Percentiles rank a stretch among this genome's conserved stretches.
phyloP scores from a whole-genome alignment of 1,284 basidiomycete genomes.

The Papiliotrema laurentii region DNA sequence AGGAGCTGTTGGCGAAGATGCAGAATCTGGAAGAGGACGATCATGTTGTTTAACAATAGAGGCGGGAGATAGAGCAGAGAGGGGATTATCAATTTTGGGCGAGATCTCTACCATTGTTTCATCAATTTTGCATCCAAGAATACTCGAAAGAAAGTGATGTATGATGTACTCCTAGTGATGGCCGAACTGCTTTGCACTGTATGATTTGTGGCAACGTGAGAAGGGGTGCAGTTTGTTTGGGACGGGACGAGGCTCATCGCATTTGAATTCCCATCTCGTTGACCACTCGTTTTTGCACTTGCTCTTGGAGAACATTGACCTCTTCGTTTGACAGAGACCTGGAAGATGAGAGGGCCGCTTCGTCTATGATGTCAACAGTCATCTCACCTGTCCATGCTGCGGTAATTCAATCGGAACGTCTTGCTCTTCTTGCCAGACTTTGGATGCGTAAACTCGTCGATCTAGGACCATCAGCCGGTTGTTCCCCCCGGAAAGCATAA shows the following conservation, averaged over 20 bases:
- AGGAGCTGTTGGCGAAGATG: conserved; percentile 31
- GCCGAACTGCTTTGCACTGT: not conserved
- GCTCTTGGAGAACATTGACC: conserved; percentile 68
- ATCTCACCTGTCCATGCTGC: conserved; percentile 96
- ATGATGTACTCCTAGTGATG: not conserved
- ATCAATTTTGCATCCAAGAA: too few species aligned
- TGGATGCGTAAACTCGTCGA: conserved; percentile 88
- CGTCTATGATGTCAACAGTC: conserved; percentile 13
- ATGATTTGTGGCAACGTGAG: not conserved
- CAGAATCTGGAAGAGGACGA: conserved; percentile 18
- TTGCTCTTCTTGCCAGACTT: conserved; percentile 74
- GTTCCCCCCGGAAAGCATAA: not conserved
- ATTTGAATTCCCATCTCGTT: conserved; percentile 51
- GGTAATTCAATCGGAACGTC: conserved; percentile 90
- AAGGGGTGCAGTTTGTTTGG: too few species aligned
- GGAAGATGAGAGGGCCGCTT: not conserved
- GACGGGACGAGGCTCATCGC: conserved; percentile 25
- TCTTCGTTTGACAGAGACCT: conserved; percentile 81
- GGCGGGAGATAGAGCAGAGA: too few species aligned
- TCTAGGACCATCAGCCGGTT: conserved; percentile 51
- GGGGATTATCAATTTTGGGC: too few species aligned
- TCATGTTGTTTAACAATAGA: conserved; percentile 3
- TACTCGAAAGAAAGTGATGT: too few species aligned
- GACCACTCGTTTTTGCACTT: conserved; percentile 48
- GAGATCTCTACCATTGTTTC: too few species aligned